Percentiles rank a stretch among this genome's conserved stretches.
Evolutionary conservation across 805 yeast genomes (phyloP).

Genomic region (Lachancea dasiensis): DNA sequence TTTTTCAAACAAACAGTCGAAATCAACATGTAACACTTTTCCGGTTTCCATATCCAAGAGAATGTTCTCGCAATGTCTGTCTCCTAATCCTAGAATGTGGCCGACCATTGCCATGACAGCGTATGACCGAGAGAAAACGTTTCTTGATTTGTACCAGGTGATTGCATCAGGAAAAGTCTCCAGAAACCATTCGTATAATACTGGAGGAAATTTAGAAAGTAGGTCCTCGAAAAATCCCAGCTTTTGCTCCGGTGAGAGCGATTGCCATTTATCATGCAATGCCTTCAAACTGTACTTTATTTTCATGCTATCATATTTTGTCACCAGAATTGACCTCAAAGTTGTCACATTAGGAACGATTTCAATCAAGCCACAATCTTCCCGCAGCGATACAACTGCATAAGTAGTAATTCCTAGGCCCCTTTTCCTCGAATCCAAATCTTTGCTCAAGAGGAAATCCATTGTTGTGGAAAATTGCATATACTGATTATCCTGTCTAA

Average conservation of each 20-base stretch:
- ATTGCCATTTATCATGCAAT: slow-evolving; percentile 25
- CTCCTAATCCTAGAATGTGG: slow-evolving; percentile 88
- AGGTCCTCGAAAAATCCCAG: slow-evolving; percentile 26
- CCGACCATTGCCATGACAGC: slow-evolving; percentile 99
- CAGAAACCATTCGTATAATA: slow-evolving; percentile 79
- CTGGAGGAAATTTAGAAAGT: slow-evolving; percentile 48
- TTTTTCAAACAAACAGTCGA: slow-evolving; percentile 92
- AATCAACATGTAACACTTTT: slow-evolving; percentile 85
- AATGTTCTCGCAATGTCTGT: slow-evolving; percentile 91
- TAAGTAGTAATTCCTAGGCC: slow-evolving; percentile 69
- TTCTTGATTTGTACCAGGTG: slow-evolving; percentile 78
- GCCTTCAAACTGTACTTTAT: slow-evolving; percentile 26
- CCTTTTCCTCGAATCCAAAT: slow-evolving; percentile 68
- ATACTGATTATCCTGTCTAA: slow-evolving; percentile 89
- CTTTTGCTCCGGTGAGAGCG: slow-evolving; percentile 20
- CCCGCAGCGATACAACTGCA: slow-evolving; percentile 83
- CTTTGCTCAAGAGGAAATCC: slow-evolving; percentile 61
- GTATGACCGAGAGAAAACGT: slow-evolving; percentile 64
- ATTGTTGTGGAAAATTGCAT: slow-evolving; percentile 85
- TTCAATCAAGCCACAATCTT: slow-evolving; percentile 84
- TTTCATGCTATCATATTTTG: slow-evolving; percentile 39
- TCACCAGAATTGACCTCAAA: slow-evolving; percentile 52
- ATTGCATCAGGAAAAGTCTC: slow-evolving; percentile 87
- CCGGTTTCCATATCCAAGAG: slow-evolving; percentile 70
- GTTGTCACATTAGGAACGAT: slow-evolving; percentile 78